Evolutionary conservation across 352 stramenopile species (phyloP), one percentile per base, ranked within the genome.

Genomic region (Blastocystis sp.): DNA sequence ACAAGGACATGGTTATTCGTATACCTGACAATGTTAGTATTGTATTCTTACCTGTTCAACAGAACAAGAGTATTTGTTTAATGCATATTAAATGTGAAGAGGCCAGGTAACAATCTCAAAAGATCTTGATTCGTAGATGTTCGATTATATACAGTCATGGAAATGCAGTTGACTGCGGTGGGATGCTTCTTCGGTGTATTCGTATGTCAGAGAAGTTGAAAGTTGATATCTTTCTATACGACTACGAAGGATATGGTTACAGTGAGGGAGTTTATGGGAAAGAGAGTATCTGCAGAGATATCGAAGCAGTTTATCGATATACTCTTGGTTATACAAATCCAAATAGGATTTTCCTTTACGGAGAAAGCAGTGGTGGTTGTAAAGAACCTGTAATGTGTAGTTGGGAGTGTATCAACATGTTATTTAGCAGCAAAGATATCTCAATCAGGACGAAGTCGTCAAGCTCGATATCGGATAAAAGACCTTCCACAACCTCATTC

Each of bases 221-320:
- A 22, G 60, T 73, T 9, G 60, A 73, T 42, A 37, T 73, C 4
- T 53, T 73, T 19, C 3, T 73, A 6, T 73, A 73, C 60, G 60
- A 73, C 60, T 73, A 73, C 60, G 60, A 73, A 35, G 60, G 60
- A 9, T 73, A 73, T 35, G 60, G 60, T 6, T 73, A 42, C 24
- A 73, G 60, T 37, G 60, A 73, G 1, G 60, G 60, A 6, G 42
- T n/a, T 35, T 37, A n/a, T 17, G 51, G n/a, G 15, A 37, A 73
- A 73, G 60, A n/a, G 15, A 37, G 30, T 6, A 24, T 73, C 30
- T 35, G 19, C 7, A 13, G 60, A 53, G 60, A 73, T 35, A n/a
- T 73, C 19, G 60, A 73, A 5, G 15, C 22, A n/a, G 60, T 73
- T 73, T 73, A 53, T 19, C 3, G 9, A 9, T 73, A 37, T 35